Evolutionary conservation across 2,329 filamentous ascomycete species (phyloP), one percentile per base, ranked within the genome.

Genomic region (Gremmenia infestans): DNA sequence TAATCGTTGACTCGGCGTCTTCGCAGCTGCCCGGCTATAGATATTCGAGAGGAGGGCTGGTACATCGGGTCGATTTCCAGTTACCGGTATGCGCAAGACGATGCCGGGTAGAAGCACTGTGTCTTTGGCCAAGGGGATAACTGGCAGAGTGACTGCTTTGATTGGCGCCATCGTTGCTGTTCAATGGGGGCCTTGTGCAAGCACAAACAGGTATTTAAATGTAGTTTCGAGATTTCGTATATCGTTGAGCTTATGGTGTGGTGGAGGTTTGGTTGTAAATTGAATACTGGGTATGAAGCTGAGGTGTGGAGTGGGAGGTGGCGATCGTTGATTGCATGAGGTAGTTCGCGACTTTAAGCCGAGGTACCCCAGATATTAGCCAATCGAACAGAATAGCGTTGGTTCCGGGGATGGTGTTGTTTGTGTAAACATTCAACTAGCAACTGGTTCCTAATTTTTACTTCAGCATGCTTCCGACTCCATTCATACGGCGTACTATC

Each of bases 41-140:
- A 96, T 83, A 64, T 87, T 86, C 19, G 91, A 89, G 55, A 99
- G 84, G 46, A 97, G 82, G 50, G 93, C 89, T 52, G 91, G 87
- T 63, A 97, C 87, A 72, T 97, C 94, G 63, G 90, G 85, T 51
- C 93, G 89, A 72, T 87, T 80, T 39, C 80, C 86, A 42, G 87
- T 84, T 52, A 97, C 87, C 53, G 90, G 85, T 62, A 97, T 88
- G 65, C 92, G 88, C 65, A 96, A 82, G 50, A 92, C 85, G 55
- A 92, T 85, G 60, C 91, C 91, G 4, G 94, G 94, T 9, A 96
- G 82, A 42, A 97, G 83, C 63, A 97, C 88, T 60, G 85, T 82
- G 62, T 87, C 88, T 68, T 87, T 85, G 52, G 90, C 84, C 45
- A 97, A 82, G 39, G 91, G 89, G 63, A 97, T 87, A 65, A 97